Percentiles rank a stretch among this genome's conserved stretches.
Evolutionary conservation across 345 rosid genomes (phyloP).

Genomic region (sweet orange (Citrus sinensis)): DVS_A1.0 CM039162.1:32038501-32039000

Average conservation of each 20-base stretch:
- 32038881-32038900: background rate
- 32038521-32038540: constrained; percentile 13
- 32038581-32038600: background rate
- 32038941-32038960: background rate
- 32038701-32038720: background rate
- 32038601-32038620: background rate
- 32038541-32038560: background rate
- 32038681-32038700: background rate
- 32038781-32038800: background rate
- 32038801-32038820: constrained; percentile 35
- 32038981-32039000: background rate
- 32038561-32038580: background rate
- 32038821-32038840: background rate
- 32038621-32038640: background rate
- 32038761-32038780: background rate
- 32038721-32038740: background rate
- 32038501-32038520: background rate
- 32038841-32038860: background rate
- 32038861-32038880: background rate
- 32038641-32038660: background rate
- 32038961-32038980: constrained; percentile 20
- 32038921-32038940: background rate
- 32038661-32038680: constrained; percentile 22
- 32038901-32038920: background rate
- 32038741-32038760: background rate